A percentile compares a stretch with the other conserved stretches of the same genome.
Conservation (phyloP, 1,139 yeast species). For the Ogataea hybrid region DNA sequence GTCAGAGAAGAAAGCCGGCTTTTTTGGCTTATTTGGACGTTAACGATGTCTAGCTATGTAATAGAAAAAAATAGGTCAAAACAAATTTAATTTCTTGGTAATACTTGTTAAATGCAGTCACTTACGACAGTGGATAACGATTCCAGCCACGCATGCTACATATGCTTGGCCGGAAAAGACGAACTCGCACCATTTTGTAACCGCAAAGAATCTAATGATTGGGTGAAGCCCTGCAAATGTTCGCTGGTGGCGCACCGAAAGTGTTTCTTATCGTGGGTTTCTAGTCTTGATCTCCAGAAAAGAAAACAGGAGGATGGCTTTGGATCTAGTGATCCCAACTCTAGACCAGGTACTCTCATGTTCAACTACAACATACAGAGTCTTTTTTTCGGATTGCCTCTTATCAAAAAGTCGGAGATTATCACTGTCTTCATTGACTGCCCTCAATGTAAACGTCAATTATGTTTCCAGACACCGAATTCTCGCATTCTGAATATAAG, state of each 20-base stretch:
- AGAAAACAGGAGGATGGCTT: slow-evolving; percentile 13
- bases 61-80: not conserved
- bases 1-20: slow-evolving; percentile 40
- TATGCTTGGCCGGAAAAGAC: slow-evolving; percentile 40
- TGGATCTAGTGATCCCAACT: not conserved
- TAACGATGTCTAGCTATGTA: slow-evolving; percentile 18
- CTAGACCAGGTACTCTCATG: slow-evolving; percentile 12
- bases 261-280: slow-evolving; percentile 44
- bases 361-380: slow-evolving; percentile 18
- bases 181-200: slow-evolving; percentile 39
- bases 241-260: slow-evolving; percentile 42
- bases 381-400: slow-evolving; percentile 13
- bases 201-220: slow-evolving; percentile 32
- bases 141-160: slow-evolving; percentile 37
- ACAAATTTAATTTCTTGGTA: no score
- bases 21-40: slow-evolving; percentile 49
- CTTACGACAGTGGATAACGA: slow-evolving; percentile 13
- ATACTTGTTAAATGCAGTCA: slow-evolving; percentile 16
- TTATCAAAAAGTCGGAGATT: slow-evolving; percentile 17
- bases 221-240: slow-evolving; percentile 43
- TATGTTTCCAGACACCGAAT: slow-evolving; percentile 30
- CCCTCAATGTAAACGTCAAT: slow-evolving; percentile 43
- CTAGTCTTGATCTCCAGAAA: slow-evolving; percentile 33
- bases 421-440: slow-evolving; percentile 32
- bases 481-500: slow-evolving; percentile 28